phyloP scores from a whole-genome alignment of 768 basidiomycete genomes.

The Mycena vitilis region DNA sequence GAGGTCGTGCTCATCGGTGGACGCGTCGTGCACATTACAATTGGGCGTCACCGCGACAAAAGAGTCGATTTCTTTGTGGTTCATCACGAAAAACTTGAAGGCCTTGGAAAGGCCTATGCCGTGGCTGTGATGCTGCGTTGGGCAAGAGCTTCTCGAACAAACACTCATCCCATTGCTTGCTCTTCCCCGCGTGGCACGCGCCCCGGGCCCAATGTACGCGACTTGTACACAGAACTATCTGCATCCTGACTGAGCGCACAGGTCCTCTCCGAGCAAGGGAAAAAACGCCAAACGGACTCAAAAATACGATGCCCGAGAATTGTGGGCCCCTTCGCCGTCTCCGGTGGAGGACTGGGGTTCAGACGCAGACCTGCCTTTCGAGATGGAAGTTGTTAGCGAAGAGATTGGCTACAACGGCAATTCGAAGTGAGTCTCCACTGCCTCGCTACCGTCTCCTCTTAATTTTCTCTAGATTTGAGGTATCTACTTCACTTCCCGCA shows the following conservation, averaged over 20 bases:
- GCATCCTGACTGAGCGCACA: background rate
- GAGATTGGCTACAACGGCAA: constrained; percentile 16
- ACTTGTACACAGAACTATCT: background rate
- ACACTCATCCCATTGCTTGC: too few relatives aligned
- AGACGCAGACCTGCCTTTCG: constrained; percentile 11
- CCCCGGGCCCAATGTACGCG: background rate
- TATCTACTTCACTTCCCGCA: background rate
- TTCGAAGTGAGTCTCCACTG: constrained; percentile 19
- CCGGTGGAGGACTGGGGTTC: constrained; percentile 19
- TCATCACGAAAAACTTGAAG: too few relatives aligned
- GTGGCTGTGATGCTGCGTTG: too few relatives aligned
- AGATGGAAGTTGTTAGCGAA: constrained; percentile 20
- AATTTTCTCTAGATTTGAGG: constrained; percentile 22
- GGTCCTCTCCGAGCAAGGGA: background rate
- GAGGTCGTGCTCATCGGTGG: too few relatives aligned
- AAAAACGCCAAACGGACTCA: background rate
- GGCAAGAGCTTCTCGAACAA: too few relatives aligned
- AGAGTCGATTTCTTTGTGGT: too few relatives aligned
- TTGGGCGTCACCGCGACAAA: too few relatives aligned
- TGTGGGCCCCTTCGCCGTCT: constrained; percentile 20
- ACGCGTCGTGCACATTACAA: too few relatives aligned
- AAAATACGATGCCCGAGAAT: constrained; percentile 10
- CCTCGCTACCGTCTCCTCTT: too few relatives aligned
- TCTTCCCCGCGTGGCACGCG: too few relatives aligned
- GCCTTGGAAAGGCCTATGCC: too few relatives aligned